A percentile compares a stretch with the other conserved stretches of the same genome.
Evolutionary conservation across 2,329 filamentous ascomycete species (phyloP).

Genomic region (Neonectria hederae): DNA sequence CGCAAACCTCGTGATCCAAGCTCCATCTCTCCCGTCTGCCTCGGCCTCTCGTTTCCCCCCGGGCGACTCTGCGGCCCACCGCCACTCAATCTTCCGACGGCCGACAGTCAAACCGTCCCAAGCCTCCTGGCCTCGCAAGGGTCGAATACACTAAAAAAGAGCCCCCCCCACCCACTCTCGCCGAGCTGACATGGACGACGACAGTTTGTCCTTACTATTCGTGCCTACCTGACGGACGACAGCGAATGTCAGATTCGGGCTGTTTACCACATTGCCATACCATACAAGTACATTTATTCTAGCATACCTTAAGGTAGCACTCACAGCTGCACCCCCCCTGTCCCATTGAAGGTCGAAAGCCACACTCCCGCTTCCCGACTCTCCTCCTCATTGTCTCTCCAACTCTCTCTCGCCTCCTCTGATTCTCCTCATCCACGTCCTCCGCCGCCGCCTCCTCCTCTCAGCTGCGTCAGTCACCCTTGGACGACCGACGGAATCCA

Average conservation of each 20-base stretch:
- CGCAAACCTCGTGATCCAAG: too few relatives aligned
- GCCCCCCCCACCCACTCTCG: background rate
- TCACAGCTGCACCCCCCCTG: background rate
- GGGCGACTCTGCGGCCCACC: slow-evolving; percentile 5
- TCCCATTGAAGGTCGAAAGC: background rate
- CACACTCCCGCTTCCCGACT: background rate
- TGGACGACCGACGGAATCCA: background rate
- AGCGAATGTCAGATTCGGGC: background rate
- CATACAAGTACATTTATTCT: background rate
- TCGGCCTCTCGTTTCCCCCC: background rate
- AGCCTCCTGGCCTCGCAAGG: background rate
- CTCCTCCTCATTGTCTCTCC: background rate
- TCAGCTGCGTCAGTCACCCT: background rate
- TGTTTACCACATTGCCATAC: background rate
- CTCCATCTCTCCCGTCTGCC: background rate
- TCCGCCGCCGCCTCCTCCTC: background rate
- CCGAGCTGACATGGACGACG: background rate
- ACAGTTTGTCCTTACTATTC: background rate
- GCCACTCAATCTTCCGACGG: slow-evolving; percentile 11
- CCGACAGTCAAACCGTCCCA: background rate
- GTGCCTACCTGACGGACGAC: background rate
- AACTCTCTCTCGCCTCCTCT: background rate
- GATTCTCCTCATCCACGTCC: background rate
- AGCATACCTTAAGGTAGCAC: background rate
- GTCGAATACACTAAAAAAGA: background rate